phyloP scores from a whole-genome alignment of 805 yeast genomes.

The Schwanniomyces pseudopolymorphus region DNA sequence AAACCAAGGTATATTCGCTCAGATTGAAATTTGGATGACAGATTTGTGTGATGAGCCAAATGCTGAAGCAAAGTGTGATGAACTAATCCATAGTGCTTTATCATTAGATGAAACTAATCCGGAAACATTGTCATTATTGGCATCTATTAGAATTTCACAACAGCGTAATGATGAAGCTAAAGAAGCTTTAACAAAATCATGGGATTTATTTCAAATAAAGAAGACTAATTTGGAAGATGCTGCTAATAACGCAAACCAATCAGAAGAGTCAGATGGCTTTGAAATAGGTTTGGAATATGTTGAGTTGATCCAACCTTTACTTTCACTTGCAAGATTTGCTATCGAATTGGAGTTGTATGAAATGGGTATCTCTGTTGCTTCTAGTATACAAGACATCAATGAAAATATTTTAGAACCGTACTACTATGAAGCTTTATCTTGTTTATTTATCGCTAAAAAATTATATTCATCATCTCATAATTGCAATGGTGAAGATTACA shows the following conservation, averaged over 20 bases:
- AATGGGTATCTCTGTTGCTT: slow-evolving; percentile 61
- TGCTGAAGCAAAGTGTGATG: slow-evolving; percentile 81
- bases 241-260: slow-evolving; percentile 19
- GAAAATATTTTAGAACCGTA: slow-evolving; percentile 80
- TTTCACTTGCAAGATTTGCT: slow-evolving; percentile 70
- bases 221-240: slow-evolving; percentile 49
- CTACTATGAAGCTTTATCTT: slow-evolving; percentile 80
- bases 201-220: slow-evolving; percentile 63
- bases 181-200: slow-evolving; percentile 63
- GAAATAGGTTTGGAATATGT: slow-evolving; percentile 54
- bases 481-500: slow-evolving; percentile 39
- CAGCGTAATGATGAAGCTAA: slow-evolving; percentile 71
- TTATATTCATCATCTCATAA: slow-evolving; percentile 15
- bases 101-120: slow-evolving; percentile 61
- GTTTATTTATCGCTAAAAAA: slow-evolving; percentile 44
- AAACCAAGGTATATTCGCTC: slow-evolving; percentile 76
- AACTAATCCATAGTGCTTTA: slow-evolving; percentile 63
- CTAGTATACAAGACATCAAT: slow-evolving; percentile 70
- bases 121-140: slow-evolving; percentile 78
- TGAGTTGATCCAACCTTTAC: slow-evolving; percentile 70
- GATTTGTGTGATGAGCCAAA: slow-evolving; percentile 91
- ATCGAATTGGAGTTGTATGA: slow-evolving; percentile 77
- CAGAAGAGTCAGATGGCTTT: slow-evolving; percentile 32
- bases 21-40: slow-evolving; percentile 97
- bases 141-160: slow-evolving; percentile 89